Conservation (phyloP, 1,284 basidiomycete genomes). For the Erythrobasidium hasegawianum region DNA sequence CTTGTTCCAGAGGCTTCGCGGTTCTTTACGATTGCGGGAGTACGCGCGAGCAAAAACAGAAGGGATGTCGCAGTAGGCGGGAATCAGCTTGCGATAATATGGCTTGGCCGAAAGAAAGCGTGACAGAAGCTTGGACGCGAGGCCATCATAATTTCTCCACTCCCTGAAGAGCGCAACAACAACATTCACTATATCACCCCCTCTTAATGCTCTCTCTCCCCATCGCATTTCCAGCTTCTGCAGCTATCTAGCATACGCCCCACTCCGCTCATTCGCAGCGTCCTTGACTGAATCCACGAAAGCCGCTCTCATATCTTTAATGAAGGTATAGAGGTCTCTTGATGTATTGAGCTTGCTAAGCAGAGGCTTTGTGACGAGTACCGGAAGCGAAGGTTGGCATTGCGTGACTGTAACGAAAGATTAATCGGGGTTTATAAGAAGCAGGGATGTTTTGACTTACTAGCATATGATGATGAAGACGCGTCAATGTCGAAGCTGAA, state of each 20-base stretch:
- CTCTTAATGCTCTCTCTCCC: not conserved
- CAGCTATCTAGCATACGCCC: not conserved
- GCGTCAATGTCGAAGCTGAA: slow-evolving; percentile 45
- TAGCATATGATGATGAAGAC: slow-evolving; percentile 36
- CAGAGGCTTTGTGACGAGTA: slow-evolving; percentile 9
- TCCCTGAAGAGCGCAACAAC: too few relatives aligned
- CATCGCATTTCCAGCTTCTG: not conserved
- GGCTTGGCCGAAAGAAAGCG: too few relatives aligned
- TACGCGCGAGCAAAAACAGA: too few relatives aligned
- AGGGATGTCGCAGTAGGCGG: too few relatives aligned
- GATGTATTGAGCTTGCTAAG: slow-evolving; percentile 41
- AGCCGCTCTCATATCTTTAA: slow-evolving; percentile 40
- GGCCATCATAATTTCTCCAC: too few relatives aligned
- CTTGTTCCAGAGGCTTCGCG: too few relatives aligned
- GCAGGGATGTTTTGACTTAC: too few relatives aligned
- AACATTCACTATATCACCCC: not conserved
- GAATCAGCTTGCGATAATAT: too few relatives aligned
- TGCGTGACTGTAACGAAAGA: not conserved
- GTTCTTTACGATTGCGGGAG: too few relatives aligned
- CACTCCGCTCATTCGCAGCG: slow-evolving; percentile 1
- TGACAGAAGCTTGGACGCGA: too few relatives aligned
- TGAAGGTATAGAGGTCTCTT: slow-evolving; percentile 43
- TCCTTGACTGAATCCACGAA: slow-evolving; percentile 36
- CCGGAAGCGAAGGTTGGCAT: slow-evolving; percentile 29
- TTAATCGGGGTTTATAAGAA: not conserved